A percentile compares a stretch with the other conserved stretches of the same genome.
These are phyloP conservation scores for Schwanniomyces etchellsii DNA, from an alignment of 1,139 yeast genomes.

Conservation along the genomic window DNA sequence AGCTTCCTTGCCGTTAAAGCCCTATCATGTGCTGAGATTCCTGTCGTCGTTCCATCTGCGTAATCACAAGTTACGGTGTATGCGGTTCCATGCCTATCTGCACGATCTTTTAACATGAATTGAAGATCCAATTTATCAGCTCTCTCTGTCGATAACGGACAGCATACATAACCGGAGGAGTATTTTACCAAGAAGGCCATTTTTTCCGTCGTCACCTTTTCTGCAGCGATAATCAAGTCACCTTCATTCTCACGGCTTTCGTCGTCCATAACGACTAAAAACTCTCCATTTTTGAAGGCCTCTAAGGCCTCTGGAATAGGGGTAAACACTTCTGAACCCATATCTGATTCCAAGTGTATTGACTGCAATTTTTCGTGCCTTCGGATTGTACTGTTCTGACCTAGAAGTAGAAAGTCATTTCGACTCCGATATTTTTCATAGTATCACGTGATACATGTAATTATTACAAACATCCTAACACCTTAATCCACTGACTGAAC, in stretches of 20 bases:
- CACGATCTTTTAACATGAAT: conserved; percentile 57
- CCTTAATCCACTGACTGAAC: no score
- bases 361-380: background rate
- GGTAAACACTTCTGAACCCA: conserved; percentile 28
- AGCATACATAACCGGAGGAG: conserved; percentile 91
- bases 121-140: conserved; percentile 82
- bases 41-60: conserved; percentile 89
- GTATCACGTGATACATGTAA: no score
- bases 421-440: no score
- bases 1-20: conserved; percentile 73
- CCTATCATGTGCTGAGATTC: conserved; percentile 92
- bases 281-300: conserved; percentile 82
- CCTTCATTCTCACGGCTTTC: conserved; percentile 97
- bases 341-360: background rate
- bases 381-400: no score
- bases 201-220: conserved; percentile 67
- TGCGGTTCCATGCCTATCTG: conserved; percentile 95
- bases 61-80: conserved; percentile 90
- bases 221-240: conserved; percentile 90
- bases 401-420: no score
- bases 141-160: conserved; percentile 69
- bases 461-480: no score
- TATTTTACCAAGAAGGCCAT: conserved; percentile 94
- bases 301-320: conserved; percentile 70
- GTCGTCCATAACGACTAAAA: conserved; percentile 91